These are phyloP conservation scores for Xerocomus brunneocitrinus DNA, from an alignment of 768 basidiomycete genomes.

Conservation along the genomic window DNA sequence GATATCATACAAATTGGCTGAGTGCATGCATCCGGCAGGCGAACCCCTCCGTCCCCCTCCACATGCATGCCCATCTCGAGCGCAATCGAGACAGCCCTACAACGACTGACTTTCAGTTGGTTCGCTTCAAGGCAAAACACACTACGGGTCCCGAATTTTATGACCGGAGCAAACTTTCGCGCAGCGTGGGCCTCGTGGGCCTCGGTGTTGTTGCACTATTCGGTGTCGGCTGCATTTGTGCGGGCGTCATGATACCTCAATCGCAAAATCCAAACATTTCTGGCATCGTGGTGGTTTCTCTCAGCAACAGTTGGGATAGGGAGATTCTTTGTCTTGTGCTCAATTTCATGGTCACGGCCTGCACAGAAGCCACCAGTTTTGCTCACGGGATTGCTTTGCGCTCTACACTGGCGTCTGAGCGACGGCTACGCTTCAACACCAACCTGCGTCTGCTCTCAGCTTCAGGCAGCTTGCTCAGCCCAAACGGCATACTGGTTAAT, in stretches of 20 bases:
- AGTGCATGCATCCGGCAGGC: not conserved
- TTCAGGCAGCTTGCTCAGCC: slow-evolving; percentile 9
- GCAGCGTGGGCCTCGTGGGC: slow-evolving; percentile 21
- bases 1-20: not conserved
- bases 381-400: slow-evolving; percentile 26
- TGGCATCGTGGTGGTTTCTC: slow-evolving; percentile 19
- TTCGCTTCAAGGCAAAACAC: slow-evolving; percentile 18
- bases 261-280: slow-evolving; percentile 6
- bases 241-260: slow-evolving; percentile 20
- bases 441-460: slow-evolving; percentile 20
- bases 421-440: slow-evolving; percentile 13
- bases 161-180: slow-evolving; percentile 23
- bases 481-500: slow-evolving; percentile 24
- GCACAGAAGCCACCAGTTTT: slow-evolving; percentile 29
- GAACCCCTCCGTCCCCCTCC: not conserved
- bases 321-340: slow-evolving; percentile 23
- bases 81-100: slow-evolving; percentile 7
- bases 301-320: slow-evolving; percentile 6
- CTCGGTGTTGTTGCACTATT: slow-evolving; percentile 21
- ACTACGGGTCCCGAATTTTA: slow-evolving; percentile 25
- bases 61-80: not conserved
- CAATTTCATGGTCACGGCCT: slow-evolving; percentile 22
- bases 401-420: slow-evolving; percentile 22
- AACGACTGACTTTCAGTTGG: slow-evolving; percentile 16
- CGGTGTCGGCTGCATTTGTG: slow-evolving; percentile 19